A percentile compares a stretch with the other conserved stretches of the same genome.
Conservation (phyloP, 2,329 filamentous ascomycete species). For the Curvularia sp. region DNA sequence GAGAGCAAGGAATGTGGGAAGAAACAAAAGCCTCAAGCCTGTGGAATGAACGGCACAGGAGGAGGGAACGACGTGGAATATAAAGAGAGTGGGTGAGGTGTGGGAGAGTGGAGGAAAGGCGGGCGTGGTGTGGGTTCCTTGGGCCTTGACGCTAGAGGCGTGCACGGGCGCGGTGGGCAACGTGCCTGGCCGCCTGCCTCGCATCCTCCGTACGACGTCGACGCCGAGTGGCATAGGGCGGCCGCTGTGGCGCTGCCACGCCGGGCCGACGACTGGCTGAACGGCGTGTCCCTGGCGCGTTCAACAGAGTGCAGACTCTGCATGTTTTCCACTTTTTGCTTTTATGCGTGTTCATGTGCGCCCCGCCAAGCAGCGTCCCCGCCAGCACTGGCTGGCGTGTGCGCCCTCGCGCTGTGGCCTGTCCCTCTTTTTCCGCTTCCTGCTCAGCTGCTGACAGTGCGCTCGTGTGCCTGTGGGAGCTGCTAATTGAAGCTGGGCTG, state of each 20-base stretch:
- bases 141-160: slow-evolving; percentile 10
- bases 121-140: slow-evolving; percentile 11
- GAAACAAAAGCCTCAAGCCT: slow-evolving; percentile 49
- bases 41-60: slow-evolving; percentile 35
- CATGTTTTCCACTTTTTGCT: slow-evolving; percentile 7
- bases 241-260: slow-evolving; percentile 25
- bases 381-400: neutral
- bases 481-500: slow-evolving; percentile 26
- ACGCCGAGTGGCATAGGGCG: slow-evolving; percentile 13
- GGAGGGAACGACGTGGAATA: slow-evolving; percentile 31
- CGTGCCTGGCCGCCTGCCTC: slow-evolving; percentile 19
- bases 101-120: slow-evolving; percentile 20
- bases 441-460: slow-evolving; percentile 12
- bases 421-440: slow-evolving; percentile 6
- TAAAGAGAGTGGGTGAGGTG: slow-evolving; percentile 31
- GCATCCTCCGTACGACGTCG: slow-evolving; percentile 24
- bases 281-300: slow-evolving; percentile 29
- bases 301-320: slow-evolving; percentile 25
- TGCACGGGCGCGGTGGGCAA: slow-evolving; percentile 27
- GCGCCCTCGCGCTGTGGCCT: neutral
- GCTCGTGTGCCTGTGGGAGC: slow-evolving; percentile 18
- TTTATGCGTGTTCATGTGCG: slow-evolving; percentile 4
- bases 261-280: slow-evolving; percentile 32
- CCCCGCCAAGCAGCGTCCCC: neutral
- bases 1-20: slow-evolving; percentile 39